Conservation (phyloP, 2,329 filamentous ascomycete species). For the Drechslerella dactyloides region DNA sequence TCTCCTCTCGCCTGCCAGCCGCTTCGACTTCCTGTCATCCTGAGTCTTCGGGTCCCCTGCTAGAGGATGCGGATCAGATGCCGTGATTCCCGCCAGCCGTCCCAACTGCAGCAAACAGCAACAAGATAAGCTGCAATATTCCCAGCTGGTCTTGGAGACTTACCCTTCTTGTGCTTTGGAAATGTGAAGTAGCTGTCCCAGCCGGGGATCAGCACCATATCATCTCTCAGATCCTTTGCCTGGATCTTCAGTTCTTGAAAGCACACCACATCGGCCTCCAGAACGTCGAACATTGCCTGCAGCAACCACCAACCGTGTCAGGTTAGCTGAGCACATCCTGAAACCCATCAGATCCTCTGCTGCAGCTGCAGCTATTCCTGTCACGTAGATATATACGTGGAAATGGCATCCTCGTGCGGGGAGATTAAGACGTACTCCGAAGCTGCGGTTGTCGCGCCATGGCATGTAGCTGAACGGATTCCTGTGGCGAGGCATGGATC, state of each 20-base stretch:
- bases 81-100: slow-evolving; percentile 1
- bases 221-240: slow-evolving; percentile 85
- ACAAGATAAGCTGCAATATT: neutral
- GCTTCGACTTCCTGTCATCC: neutral
- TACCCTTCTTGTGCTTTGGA: slow-evolving; percentile 90
- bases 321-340: slow-evolving; percentile 6
- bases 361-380: neutral
- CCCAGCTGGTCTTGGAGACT: slow-evolving; percentile 12
- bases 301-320: slow-evolving; percentile 11
- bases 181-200: slow-evolving; percentile 98
- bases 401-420: neutral
- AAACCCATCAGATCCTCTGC: neutral
- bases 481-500: slow-evolving; percentile 59
- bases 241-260: slow-evolving; percentile 98
- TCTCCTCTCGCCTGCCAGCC: neutral
- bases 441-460: slow-evolving; percentile 75
- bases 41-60: neutral
- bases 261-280: slow-evolving; percentile 89
- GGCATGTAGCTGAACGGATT: slow-evolving; percentile 85
- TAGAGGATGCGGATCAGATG: neutral
- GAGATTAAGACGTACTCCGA: slow-evolving; percentile 63
- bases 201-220: slow-evolving; percentile 91
- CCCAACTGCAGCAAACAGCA: slow-evolving; percentile 1
- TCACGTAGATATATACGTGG: too few species aligned
- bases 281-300: slow-evolving; percentile 88